Base-by-base conservation (phyloP, 257 asterid genomes). In the Apocynum venetum region DNA sequence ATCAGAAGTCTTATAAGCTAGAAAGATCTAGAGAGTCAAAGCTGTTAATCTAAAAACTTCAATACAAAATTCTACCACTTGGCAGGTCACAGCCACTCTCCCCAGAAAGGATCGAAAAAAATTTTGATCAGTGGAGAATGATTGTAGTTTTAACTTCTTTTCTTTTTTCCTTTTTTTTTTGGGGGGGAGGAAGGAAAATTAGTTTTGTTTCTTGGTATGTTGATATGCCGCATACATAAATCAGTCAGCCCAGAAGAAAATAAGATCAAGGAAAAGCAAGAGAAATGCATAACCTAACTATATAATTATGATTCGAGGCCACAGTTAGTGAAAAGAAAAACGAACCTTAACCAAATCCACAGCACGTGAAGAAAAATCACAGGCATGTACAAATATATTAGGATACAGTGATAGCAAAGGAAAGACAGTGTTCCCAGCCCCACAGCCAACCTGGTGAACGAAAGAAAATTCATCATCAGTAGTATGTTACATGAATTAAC, bases 331-430 rank as follows among this genome's bases (percentile, higher is more conserved):
- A 56, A 77, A 78, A 75, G 49, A 20, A 79, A 57, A 75, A 65
- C 86, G 59, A 46, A 93, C 98, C 97, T 96, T 93, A 65, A 96
- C 98, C 85, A 96, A 78, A 84, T 90, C 84, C 78, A 96, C 97
- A 52, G 98, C 99, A 78, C 96, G 97, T 7, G 93, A 86, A 70
- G 98, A 96, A 88, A 96, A 96, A 87, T 96, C 98, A 77, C 99
- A 96, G 56, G 99, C 99, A 84, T 96, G 94, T 60, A 86, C 82
- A 64, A 88, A 88, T 74, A 91, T 79, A 77, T 93, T 85, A 41
- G 93, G 94, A 76, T 87, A 88, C 55, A 95, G 78, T 25, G 94
- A 91, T 73, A 90, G 89, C 90, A 96, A 88, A 43, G 99, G 98
- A 80, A 90, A 96, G 71, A 91, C 82, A 48, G 98, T 93, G 76